These are phyloP conservation scores for Kalaharituber pfeilii DNA, from an alignment of 2,329 filamentous ascomycete genomes.

Conservation along the genomic window DNA sequence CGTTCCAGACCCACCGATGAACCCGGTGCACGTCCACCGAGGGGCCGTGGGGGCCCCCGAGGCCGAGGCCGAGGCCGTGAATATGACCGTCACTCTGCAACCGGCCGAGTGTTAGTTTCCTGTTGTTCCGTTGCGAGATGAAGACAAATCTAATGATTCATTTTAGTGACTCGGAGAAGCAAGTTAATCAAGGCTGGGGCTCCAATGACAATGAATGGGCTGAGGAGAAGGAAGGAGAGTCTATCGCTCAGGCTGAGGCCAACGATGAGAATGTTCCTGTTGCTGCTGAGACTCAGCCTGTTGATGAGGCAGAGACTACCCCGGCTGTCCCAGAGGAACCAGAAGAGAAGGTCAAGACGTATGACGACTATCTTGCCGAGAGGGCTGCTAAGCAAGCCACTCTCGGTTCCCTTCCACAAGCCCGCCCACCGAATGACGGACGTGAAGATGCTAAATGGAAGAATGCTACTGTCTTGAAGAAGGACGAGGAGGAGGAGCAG, in stretches of 20 bases:
- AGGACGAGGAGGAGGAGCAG: constrained; percentile 48
- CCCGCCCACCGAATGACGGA: constrained; percentile 87
- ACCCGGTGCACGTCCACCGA: constrained; percentile 29
- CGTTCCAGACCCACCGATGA: constrained; percentile 63
- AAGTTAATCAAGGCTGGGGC: constrained; percentile 80
- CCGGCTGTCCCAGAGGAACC: constrained; percentile 34
- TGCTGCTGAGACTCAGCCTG: constrained; percentile 23
- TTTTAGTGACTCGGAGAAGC: constrained; percentile 62
- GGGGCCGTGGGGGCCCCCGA: constrained; percentile 31
- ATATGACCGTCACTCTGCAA: constrained; percentile 33
- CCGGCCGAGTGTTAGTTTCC: constrained; percentile 19
- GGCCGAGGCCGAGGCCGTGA: constrained; percentile 35
- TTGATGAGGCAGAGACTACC: constrained; percentile 8
- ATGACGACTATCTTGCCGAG: constrained; percentile 70
- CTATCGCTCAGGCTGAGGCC: constrained; percentile 70
- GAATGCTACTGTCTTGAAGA: constrained; percentile 53
- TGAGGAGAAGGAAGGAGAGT: constrained; percentile 82
- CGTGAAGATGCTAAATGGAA: constrained; percentile 88
- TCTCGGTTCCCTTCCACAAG: constrained; percentile 45
- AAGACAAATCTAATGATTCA: constrained; percentile 20
- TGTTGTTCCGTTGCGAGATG: constrained; percentile 21
- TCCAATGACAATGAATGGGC: constrained; percentile 62
- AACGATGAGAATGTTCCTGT: constrained; percentile 46
- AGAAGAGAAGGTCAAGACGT: constrained; percentile 80
- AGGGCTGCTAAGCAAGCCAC: constrained; percentile 58